These are phyloP conservation scores for Gryganskiella cystojenkinii DNA, from an alignment of 192 early-diverging fungal species.

Conservation along the genomic window DNA sequence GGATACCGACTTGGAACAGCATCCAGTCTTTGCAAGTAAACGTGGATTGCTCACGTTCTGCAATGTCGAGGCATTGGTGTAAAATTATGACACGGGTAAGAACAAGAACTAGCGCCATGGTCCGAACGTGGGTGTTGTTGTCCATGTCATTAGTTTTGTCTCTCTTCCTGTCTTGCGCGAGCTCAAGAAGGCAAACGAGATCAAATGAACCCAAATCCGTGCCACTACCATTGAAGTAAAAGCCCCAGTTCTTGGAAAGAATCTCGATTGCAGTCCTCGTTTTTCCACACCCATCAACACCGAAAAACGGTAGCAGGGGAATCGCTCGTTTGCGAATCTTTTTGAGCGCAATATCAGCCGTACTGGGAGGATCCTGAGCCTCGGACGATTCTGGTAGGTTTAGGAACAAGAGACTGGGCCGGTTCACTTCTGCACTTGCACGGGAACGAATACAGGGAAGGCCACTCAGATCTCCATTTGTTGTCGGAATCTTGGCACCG, in stretches of 20 bases:
- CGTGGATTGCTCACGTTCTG: conserved; percentile 10
- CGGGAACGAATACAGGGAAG: conserved; percentile 2
- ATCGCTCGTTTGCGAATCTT: conserved; percentile 14
- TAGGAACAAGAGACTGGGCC: conserved; percentile 32
- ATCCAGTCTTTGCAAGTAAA: conserved; percentile 35
- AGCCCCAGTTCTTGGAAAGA: conserved; percentile 38
- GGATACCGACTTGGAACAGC: conserved; percentile 15
- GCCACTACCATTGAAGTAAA: conserved; percentile 28
- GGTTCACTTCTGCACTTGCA: conserved; percentile 1
- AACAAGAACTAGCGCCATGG: conserved; percentile 20
- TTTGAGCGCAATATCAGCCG: conserved; percentile 20
- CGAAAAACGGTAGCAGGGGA: conserved; percentile 14
- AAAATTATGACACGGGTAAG: conserved; percentile 25
- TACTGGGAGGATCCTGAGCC: conserved; percentile 25
- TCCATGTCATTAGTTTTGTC: background rate
- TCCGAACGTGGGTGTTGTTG: conserved; percentile 21
- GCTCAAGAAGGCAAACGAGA: conserved; percentile 7
- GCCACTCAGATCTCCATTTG: conserved; percentile 1
- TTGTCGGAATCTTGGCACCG: conserved; percentile 13
- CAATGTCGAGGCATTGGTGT: conserved; percentile 17
- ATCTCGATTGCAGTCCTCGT: conserved; percentile 34
- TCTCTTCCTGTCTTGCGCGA: conserved; percentile 3
- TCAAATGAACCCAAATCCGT: conserved; percentile 24
- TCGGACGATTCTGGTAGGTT: conserved; percentile 26
- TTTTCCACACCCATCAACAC: conserved; percentile 39